phyloP scores from a whole-genome alignment of 768 basidiomycete species.

The Tephrocybe sp. region DNA sequence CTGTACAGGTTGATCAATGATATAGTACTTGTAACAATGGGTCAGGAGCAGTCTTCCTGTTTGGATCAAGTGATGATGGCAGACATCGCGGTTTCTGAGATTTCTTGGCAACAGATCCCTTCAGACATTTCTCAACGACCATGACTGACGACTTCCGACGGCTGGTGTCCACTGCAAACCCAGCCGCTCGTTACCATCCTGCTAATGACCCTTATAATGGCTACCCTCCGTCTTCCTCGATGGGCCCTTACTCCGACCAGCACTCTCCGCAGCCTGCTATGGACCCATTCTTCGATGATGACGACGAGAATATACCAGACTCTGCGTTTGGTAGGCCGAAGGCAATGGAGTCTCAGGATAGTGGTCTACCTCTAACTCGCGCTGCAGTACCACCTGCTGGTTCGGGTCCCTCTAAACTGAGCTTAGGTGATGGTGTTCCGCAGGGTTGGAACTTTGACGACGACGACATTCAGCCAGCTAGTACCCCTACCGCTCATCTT shows the following conservation, averaged over 20 bases:
- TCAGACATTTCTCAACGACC: constrained; percentile 13
- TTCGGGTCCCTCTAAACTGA: constrained; percentile 47
- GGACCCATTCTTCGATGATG: constrained; percentile 91
- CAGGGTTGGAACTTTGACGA: constrained; percentile 79
- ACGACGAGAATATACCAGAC: constrained; percentile 70
- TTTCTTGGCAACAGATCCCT: constrained; percentile 13
- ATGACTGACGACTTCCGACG: constrained; percentile 77
- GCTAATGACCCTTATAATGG: constrained; percentile 55
- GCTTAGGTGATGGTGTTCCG: constrained; percentile 45
- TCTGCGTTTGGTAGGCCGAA: constrained; percentile 59
- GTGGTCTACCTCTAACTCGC: constrained; percentile 56
- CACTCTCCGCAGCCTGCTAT: constrained; percentile 48
- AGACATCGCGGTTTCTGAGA: constrained; percentile 13
- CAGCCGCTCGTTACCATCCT: constrained; percentile 55
- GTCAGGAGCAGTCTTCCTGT: too few relatives aligned
- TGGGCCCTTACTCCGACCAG: constrained; percentile 38
- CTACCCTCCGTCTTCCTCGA: constrained; percentile 57
- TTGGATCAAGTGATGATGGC: constrained; percentile 12
- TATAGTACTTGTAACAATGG: too few relatives aligned
- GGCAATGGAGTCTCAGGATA: constrained; percentile 54
- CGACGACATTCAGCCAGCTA: constrained; percentile 47
- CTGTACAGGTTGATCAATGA: too few relatives aligned
- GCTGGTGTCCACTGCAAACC: constrained; percentile 72
- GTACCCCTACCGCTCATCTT: constrained; percentile 40
- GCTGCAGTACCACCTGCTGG: constrained; percentile 65